Conservation (phyloP, 1,139 yeast genomes). For the Saccharomyces hybrid region DNA sequence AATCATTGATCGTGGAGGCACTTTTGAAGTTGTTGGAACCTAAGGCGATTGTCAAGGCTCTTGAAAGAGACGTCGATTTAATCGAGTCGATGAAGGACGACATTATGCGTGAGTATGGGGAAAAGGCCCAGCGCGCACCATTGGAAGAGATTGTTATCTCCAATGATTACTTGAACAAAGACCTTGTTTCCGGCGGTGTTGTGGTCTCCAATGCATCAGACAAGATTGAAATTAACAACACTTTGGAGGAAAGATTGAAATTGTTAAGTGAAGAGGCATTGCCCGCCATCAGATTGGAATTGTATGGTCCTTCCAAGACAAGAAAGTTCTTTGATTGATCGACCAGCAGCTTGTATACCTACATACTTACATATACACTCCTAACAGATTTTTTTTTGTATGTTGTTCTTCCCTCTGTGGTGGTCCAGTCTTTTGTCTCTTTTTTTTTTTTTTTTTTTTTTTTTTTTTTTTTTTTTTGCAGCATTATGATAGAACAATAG, state of each 20-base stretch:
- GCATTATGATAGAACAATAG: not conserved
- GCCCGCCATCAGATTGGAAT: slow-evolving; percentile 85
- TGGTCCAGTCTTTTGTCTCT: not conserved
- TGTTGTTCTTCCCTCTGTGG: not conserved
- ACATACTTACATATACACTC: not conserved
- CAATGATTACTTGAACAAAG: slow-evolving; percentile 52
- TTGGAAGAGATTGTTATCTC: slow-evolving; percentile 51
- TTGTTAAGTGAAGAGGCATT: slow-evolving; percentile 76
- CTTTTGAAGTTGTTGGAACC: slow-evolving; percentile 68
- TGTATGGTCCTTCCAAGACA: slow-evolving; percentile 79
- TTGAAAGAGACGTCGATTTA: slow-evolving; percentile 54
- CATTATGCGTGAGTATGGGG: slow-evolving; percentile 58
- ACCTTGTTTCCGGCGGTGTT: slow-evolving; percentile 73
- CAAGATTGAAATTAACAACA: slow-evolving; percentile 83
- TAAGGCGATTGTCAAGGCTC: slow-evolving; percentile 55
- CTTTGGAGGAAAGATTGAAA: slow-evolving; percentile 87
- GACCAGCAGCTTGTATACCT: not conserved
- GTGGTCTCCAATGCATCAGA: slow-evolving; percentile 62
- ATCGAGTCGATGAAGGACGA: slow-evolving; percentile 44
- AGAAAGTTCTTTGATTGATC: slow-evolving; percentile 84
- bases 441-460: slow-evolving; percentile 1
- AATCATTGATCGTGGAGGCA: slow-evolving; percentile 80
- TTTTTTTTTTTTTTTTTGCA: not conserved
- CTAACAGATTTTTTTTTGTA: not conserved
- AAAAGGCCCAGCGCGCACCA: slow-evolving; percentile 53